Base-by-base conservation (phyloP, 495 filamentous ascomycete genomes). In the Podospora pseudocomata region DNA sequence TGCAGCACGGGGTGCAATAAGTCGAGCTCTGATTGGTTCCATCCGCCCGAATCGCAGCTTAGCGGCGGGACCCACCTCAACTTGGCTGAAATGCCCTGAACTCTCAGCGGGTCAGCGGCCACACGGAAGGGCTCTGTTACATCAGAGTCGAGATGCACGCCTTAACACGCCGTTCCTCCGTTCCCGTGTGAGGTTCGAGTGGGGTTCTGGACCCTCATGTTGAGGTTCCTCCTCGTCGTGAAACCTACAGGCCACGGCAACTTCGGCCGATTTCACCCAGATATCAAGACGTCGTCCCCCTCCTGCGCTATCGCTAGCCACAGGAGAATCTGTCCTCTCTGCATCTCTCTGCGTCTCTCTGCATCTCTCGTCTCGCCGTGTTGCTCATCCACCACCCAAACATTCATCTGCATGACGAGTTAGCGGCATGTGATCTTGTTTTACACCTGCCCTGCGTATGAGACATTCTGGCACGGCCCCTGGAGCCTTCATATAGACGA, bases 31-130 rank as follows among this genome's bases (percentile, higher is more conserved):
- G 44, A 72, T 74, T 74, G 72, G 70, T 68, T 74, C 72, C 72
- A n/a, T 74, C 70, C 62, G 72, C 44, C 72, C 72, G 72, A 74
- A 70, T 63, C 64, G 63, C 67, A 59, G 67, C 44, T 63, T 20
- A 18, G 28, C 56, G 20, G 39, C 62, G 30, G 62, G 56, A n/a
- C 55, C 27, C 27, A 64, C 68, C 19, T 61, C 5, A 39, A 67
- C 67, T 67, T 69, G 70, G 70, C 67, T 72, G 70, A 67, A 67
- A 56, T 55, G 61, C 67, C 67, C 58, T 63, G 61, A 49, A 61
- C 2, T 11, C 64, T 61, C 62, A 67, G 56, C 49, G 61, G 65
- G 63, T 55, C 67, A 54, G 53, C 68, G 71, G 68, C 70, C 62
- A 62, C 57, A 28, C 60, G 67, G 64, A 64, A 64, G 32, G 59